Base-by-base conservation (phyloP, 2,329 filamentous ascomycete species). In the Cytospora chrysosperma region DNA sequence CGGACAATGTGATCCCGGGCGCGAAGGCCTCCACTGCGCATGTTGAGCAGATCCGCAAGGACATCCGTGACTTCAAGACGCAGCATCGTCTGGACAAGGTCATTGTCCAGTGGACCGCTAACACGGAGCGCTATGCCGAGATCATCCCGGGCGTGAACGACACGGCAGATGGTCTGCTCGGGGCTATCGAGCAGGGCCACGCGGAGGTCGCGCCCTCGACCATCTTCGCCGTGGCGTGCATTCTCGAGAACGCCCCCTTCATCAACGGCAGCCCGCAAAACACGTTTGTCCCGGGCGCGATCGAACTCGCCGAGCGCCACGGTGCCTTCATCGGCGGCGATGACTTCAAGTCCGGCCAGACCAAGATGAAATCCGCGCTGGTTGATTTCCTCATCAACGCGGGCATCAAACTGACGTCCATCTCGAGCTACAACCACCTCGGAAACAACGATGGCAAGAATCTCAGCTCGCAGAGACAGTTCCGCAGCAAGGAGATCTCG, bases 371-470 rank as follows among this genome's bases (percentile, higher is more conserved):
- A 83, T 98, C 95, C 65, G 95, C 95, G 24, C 87, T 99, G 32
- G 95, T 98, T 53, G 95, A 99, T 80, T 99, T 99, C 82, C 80
- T 99, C 76, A 97, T 99, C 88, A 97, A 88, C 76, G 95, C 95
- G 55, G 95, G 95, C 75, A 98, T 99, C 85, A 97, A 97, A 83
- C 88, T 99, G 74, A 98, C 94, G 65, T 97, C 93, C 49, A 98
- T 99, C 80, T 92, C 95, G 69, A 96, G 91, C 80, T 99, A 99
- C 88, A 99, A 99, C 83, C 95, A 99, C 77, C 88, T 99, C 62
- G 95, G 95, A 74, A 99, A 99, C 87, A 99, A 99, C 75, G 94
- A 99, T 75, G 95, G 95, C 82, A 97, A 93, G 88, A 99, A 99
- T 82, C 80, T 99, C 72, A 96, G 91, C 81, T 97, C 93, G 51